These are phyloP conservation scores for Aspergillus japonicus DNA, from an alignment of 2,329 filamentous ascomycete genomes.

Conservation along the genomic window DNA sequence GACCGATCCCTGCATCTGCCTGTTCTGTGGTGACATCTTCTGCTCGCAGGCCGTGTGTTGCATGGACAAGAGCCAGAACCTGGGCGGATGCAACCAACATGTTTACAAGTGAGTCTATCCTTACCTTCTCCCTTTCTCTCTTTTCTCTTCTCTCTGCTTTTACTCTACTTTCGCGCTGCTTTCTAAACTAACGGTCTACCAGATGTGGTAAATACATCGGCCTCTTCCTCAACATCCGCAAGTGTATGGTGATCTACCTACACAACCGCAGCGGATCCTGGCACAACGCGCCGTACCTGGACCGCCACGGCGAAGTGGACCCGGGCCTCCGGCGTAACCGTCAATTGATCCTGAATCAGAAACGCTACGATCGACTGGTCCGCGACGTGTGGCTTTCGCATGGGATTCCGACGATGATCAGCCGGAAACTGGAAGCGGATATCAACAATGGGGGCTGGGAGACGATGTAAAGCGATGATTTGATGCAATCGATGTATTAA, in stretches of 20 bases:
- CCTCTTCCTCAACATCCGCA: constrained; percentile 94
- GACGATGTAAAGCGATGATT: constrained; percentile 46
- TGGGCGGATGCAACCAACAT: constrained; percentile 89
- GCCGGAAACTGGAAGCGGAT: constrained; percentile 85
- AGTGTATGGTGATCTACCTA: constrained; percentile 87
- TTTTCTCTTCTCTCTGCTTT: neutral
- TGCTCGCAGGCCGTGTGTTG: constrained; percentile 95
- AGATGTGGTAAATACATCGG: constrained; percentile 88
- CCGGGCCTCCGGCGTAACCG: constrained; percentile 83
- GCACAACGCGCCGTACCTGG: constrained; percentile 85
- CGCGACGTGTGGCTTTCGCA: constrained; percentile 84
- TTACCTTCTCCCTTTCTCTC: neutral
- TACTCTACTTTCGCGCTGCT: neutral
- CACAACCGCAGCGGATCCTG: constrained; percentile 81
- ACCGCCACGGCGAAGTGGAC: constrained; percentile 93
- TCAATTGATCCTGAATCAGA: constrained; percentile 90
- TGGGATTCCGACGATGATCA: constrained; percentile 83
- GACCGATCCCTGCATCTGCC: constrained; percentile 83
- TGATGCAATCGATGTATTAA: neutral
- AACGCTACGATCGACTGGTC: constrained; percentile 84
- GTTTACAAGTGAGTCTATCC: constrained; percentile 66
- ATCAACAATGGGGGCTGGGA: constrained; percentile 99
- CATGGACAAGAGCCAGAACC: constrained; percentile 55
- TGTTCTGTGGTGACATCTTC: constrained; percentile 96
- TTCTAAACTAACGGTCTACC: constrained; percentile 17